phyloP scores from a whole-genome alignment of 345 rosid species.

The Psidium friedrichsthalianum region DNA sequence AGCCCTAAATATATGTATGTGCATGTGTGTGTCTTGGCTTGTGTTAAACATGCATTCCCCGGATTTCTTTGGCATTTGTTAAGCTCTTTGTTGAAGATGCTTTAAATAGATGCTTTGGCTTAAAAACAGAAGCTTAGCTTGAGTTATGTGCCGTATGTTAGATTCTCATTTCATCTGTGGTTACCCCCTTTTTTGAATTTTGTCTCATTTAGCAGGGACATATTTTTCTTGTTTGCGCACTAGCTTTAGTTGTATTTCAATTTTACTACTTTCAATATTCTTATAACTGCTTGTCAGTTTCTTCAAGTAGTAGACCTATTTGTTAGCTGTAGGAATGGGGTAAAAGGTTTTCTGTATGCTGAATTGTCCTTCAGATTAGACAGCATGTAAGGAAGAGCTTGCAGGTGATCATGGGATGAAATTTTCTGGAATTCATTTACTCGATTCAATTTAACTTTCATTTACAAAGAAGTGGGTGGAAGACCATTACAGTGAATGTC shows the following conservation, averaged over 20 bases:
- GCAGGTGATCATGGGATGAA: background rate
- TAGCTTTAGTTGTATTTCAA: background rate
- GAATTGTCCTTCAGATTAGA: background rate
- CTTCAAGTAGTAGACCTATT: background rate
- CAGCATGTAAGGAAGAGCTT: background rate
- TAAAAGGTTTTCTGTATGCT: background rate
- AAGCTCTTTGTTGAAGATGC: background rate
- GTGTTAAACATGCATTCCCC: background rate
- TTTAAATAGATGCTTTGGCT: background rate
- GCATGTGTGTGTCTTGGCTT: background rate
- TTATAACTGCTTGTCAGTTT: background rate
- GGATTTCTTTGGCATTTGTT: background rate
- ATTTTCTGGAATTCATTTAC: background rate
- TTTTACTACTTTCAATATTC: background rate
- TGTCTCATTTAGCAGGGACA: background rate
- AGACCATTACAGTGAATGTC: background rate
- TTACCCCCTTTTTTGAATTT: background rate
- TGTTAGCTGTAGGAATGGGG: background rate
- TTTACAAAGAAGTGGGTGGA: background rate
- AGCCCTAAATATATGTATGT: background rate
- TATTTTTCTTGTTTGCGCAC: background rate
- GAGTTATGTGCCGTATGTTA: background rate
- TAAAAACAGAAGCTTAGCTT: background rate
- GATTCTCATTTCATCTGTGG: background rate
- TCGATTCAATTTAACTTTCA: background rate